Percentiles rank a stretch among this genome's conserved stretches.
These are phyloP conservation scores for Alternaria viburni DNA, from an alignment of 2,329 filamentous ascomycete species.

Conservation along the genomic window DNA sequence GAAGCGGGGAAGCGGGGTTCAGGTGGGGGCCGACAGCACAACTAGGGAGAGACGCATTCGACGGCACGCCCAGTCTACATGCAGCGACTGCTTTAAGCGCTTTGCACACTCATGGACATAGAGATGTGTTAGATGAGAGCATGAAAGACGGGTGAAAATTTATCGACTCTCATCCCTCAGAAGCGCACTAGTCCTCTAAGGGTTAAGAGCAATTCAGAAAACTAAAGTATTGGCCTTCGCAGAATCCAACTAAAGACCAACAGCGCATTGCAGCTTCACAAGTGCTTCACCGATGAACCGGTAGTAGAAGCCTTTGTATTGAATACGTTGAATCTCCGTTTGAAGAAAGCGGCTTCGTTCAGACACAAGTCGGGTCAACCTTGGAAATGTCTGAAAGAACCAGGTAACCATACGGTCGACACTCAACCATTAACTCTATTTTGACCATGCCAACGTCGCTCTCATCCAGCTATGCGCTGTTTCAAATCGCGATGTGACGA, in stretches of 20 bases:
- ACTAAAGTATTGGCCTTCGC: neutral
- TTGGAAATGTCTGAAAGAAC: no score
- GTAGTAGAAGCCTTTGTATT: neutral
- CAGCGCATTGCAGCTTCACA: neutral
- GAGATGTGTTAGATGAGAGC: neutral
- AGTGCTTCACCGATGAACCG: neutral
- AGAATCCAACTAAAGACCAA: neutral
- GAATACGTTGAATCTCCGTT: neutral
- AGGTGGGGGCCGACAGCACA: neutral
- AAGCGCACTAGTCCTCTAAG: neutral
- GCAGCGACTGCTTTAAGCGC: neutral
- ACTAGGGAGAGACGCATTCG: no score
- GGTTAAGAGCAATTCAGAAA: neutral
- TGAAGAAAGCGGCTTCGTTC: no score
- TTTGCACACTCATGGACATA: neutral
- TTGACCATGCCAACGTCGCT: neutral
- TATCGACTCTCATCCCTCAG: neutral
- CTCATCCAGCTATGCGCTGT: neutral
- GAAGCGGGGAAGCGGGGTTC: neutral
- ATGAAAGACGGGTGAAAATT: neutral
- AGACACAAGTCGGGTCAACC: no score
- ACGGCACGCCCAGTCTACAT: neutral
- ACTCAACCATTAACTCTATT: neutral
- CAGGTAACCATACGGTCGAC: neutral
- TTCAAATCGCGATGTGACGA: slow-evolving; percentile 5